Conservation (phyloP, 169 alveolate species). For the Eimeria tenella region DNA sequence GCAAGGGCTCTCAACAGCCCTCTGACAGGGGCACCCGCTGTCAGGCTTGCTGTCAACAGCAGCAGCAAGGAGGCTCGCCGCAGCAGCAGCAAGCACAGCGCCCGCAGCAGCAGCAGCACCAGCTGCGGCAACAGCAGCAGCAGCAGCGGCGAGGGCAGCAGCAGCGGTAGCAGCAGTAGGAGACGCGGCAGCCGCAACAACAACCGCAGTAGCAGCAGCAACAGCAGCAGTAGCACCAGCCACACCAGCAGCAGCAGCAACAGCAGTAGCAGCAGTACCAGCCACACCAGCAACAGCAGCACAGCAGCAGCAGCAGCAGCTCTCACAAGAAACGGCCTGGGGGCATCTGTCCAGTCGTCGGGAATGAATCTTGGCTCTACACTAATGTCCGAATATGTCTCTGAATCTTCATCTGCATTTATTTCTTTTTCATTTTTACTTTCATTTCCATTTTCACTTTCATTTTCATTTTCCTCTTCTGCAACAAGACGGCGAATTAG, state of each 20-base stretch:
- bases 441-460: neutral
- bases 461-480: neutral
- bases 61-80: no score
- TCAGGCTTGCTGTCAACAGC: no score
- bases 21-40: no score
- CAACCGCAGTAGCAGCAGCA: no score
- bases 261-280: neutral
- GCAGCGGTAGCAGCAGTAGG: no score
- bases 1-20: no score
- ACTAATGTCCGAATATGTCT: neutral
- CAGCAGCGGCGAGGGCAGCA: no score
- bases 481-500: neutral
- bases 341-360: constrained; percentile 21
- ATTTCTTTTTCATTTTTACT: neutral
- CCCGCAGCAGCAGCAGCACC: no score
- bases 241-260: neutral
- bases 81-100: no score
- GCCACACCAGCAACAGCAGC: neutral
- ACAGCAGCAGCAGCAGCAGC: neutral
- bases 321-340: constrained; percentile 8
- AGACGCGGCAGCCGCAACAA: no score
- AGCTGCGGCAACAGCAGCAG: no score
- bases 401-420: neutral
- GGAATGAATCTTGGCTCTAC: constrained; percentile 26
- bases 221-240: no score